Conservation (phyloP, 345 rosid genomes). For the Arabidopsis suecica region DNA sequence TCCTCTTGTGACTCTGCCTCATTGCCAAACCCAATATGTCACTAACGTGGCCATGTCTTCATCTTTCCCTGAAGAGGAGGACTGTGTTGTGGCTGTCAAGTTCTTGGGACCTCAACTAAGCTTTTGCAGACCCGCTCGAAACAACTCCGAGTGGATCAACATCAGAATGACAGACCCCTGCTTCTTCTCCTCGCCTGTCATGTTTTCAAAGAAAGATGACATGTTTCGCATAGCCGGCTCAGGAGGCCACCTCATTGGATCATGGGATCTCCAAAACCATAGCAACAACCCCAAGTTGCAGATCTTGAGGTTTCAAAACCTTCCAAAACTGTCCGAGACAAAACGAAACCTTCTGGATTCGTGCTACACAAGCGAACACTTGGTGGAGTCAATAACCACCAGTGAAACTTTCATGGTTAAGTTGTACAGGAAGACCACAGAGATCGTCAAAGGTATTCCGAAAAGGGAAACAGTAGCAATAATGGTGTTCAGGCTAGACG, state of each 20-base stretch:
- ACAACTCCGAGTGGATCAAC: neutral
- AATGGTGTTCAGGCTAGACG: neutral
- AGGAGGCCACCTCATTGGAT: neutral
- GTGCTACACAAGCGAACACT: neutral
- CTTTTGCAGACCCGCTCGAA: neutral
- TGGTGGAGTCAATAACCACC: neutral
- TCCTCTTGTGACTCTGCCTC: neutral
- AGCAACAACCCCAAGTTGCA: constrained; percentile 4
- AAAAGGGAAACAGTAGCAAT: neutral
- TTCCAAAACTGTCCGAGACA: neutral
- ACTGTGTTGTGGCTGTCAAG: neutral
- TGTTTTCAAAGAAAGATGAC: neutral
- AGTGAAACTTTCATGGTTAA: neutral
- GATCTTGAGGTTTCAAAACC: neutral
- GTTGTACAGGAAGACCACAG: neutral
- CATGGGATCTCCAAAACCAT: neutral
- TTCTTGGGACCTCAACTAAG: neutral
- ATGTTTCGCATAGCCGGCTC: neutral
- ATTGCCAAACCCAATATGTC: neutral
- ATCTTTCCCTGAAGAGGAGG: neutral
- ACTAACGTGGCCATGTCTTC: neutral
- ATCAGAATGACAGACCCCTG: neutral
- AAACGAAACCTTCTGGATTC: neutral
- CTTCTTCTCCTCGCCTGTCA: constrained; percentile 3
- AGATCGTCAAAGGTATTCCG: neutral